Conservation (phyloP, 257 asterid genomes). For the Primulina eburnea region DNA sequence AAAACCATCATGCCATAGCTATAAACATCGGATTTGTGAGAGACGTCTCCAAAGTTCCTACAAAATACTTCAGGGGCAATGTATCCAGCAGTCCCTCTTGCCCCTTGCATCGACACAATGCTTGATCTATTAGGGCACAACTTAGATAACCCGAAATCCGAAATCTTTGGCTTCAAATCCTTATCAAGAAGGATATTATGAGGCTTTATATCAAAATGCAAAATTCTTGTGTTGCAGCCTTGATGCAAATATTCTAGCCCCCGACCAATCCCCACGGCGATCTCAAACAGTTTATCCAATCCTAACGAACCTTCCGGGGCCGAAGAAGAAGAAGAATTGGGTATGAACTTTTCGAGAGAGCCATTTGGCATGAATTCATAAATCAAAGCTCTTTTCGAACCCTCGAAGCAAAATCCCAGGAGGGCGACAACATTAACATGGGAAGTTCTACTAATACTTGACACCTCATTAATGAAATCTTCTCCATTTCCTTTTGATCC, state of each 20-base stretch:
- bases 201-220: neutral
- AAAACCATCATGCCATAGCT: slow-evolving; percentile 41
- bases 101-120: too few relatives aligned
- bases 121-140: too few relatives aligned
- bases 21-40: slow-evolving; percentile 34
- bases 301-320: slow-evolving; percentile 15
- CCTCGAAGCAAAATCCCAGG: slow-evolving; percentile 32
- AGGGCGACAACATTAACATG: slow-evolving; percentile 32
- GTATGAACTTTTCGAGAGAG: slow-evolving; percentile 28
- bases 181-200: neutral
- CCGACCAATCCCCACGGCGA: neutral
- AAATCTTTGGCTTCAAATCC: neutral
- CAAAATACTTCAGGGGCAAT: neutral
- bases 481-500: slow-evolving; percentile 27
- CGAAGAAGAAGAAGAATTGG: neutral
- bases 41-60: slow-evolving; percentile 28
- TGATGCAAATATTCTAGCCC: neutral
- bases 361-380: slow-evolving; percentile 42
- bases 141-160: too few relatives aligned
- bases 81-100: too few relatives aligned
- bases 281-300: neutral
- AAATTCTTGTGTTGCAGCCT: neutral
- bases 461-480: slow-evolving; percentile 33
- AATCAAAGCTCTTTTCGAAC: slow-evolving; percentile 30
- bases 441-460: slow-evolving; percentile 30